Evolutionary conservation across 805 yeast species (phyloP), one percentile per base, ranked within the genome.

Genomic region (Lipomyces yamanashiensis): DNA sequence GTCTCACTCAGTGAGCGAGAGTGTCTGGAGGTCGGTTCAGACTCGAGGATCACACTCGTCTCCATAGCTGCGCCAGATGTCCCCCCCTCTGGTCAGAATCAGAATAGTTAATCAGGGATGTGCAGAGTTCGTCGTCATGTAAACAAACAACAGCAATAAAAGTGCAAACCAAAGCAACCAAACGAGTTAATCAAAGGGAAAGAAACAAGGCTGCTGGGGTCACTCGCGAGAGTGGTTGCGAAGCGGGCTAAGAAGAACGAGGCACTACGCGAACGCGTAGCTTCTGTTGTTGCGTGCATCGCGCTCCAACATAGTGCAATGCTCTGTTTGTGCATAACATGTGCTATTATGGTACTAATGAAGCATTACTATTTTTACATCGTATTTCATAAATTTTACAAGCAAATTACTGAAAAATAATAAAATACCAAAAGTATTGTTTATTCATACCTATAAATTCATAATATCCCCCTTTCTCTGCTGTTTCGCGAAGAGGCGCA

Each of bases 231-330:
- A 28, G 15, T 41, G 19, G 50, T 45, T 45, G 7, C 28, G 28
- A 45, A 13, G 13, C 28, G 39, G 19, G n/a, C 52, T 48, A 15
- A 28, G 39, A 28, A 23, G 23, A 23, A 15, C 17, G 10, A 28
- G 8, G 34, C 12, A 10, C 15, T 47, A 15, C 13, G 34, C 36
- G 17, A 23, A 47, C 8, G 51, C 33, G 39, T 33, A 33, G 17
- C 19, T 15, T 47, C 23, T 47, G 50, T 47, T 47, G 28, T 47
- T 19, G 2, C 48, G 48, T 33, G 28, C 21, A 7, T 23, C 40
- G 54, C 43, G 54, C 21, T 33, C 54, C 54, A 50, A 50, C 34
- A 10, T 50, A 36, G 23, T 50, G 10, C 6, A 19, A 47, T 4
- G 12, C 7, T 5, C 5, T 10, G 36, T 19, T 9, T 21, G 9